Evolutionary conservation across 805 yeast genomes (phyloP).

Genomic region (Metschnikowia orientalis): DNA sequence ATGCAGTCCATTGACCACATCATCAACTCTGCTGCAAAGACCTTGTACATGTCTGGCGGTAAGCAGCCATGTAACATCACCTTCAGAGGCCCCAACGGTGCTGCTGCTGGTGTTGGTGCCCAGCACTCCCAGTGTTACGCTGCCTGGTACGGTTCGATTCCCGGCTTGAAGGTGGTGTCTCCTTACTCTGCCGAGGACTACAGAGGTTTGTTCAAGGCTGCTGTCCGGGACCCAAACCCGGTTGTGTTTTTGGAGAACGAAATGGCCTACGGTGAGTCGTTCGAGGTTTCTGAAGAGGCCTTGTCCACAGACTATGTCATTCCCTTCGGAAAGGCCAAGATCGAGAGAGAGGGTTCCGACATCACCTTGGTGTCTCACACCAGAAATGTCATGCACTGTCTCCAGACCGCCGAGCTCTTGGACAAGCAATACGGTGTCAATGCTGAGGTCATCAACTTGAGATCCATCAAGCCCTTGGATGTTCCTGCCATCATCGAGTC

Average conservation of each 20-base stretch:
- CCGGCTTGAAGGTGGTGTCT: slow-evolving; percentile 94
- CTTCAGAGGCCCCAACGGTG: slow-evolving; percentile 99
- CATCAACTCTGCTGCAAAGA: slow-evolving; percentile 97
- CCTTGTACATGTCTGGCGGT: slow-evolving; percentile 99
- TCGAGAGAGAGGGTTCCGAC: slow-evolving; percentile 91
- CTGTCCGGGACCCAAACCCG: slow-evolving; percentile 98
- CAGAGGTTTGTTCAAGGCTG: slow-evolving; percentile 92
- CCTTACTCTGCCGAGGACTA: slow-evolving; percentile 96
- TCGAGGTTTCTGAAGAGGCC: slow-evolving; percentile 86
- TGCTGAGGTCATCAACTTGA: slow-evolving; percentile 91
- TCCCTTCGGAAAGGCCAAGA: slow-evolving; percentile 94
- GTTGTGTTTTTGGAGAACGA: slow-evolving; percentile 95
- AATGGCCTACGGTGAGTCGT: slow-evolving; percentile 86
- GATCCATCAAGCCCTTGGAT: slow-evolving; percentile 96
- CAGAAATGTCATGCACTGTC: slow-evolving; percentile 80
- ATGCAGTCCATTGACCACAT: slow-evolving; percentile 99
- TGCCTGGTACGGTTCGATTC: slow-evolving; percentile 97
- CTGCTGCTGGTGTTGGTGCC: slow-evolving; percentile 99
- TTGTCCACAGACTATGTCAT: slow-evolving; percentile 81
- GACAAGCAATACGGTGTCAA: slow-evolving; percentile 80
- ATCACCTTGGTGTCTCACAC: slow-evolving; percentile 86
- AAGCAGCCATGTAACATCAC: slow-evolving; percentile 94
- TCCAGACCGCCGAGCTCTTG: slow-evolving; percentile 86
- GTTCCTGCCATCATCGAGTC: slow-evolving; percentile 78
- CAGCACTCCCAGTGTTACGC: slow-evolving; percentile 98